Percentiles rank a stretch among this genome's conserved stretches.
These are phyloP conservation scores for Wickerhamia fluorescens DNA, from an alignment of 805 yeast species.

Conservation along the genomic window DNA sequence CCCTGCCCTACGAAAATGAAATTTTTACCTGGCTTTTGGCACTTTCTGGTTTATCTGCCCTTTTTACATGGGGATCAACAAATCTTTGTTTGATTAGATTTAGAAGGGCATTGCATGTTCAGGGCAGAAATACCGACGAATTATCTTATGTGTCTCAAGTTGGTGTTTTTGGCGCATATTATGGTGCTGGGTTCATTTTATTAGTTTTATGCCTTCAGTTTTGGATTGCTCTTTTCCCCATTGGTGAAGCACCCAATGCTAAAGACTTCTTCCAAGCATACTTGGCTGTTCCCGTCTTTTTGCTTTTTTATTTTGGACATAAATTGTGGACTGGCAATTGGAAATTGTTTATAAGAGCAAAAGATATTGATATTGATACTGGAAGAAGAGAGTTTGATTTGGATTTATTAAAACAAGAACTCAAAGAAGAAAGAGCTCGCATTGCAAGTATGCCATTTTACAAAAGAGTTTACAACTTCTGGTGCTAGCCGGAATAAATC, in stretches of 20 bases:
- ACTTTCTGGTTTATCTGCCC: constrained; percentile 63
- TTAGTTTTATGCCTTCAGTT: constrained; percentile 34
- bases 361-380: constrained; percentile 50
- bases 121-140: constrained; percentile 33
- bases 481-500: constrained; percentile 44
- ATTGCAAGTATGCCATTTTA: constrained; percentile 39
- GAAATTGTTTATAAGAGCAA: constrained; percentile 35
- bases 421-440: constrained; percentile 47
- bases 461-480: constrained; percentile 45
- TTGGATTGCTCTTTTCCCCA: constrained; percentile 34
- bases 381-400: constrained; percentile 57
- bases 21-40: constrained; percentile 72
- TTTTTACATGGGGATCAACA: constrained; percentile 73
- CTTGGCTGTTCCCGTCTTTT: constrained; percentile 40
- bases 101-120: constrained; percentile 50
- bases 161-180: constrained; percentile 28
- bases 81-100: constrained; percentile 59
- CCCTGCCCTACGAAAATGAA: constrained; percentile 45
- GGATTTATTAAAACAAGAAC: constrained; percentile 47
- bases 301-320: constrained; percentile 39
- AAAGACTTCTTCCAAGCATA: constrained; percentile 37
- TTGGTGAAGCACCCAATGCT: constrained; percentile 27
- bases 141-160: constrained; percentile 30
- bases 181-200: constrained; percentile 21
- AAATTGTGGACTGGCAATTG: constrained; percentile 41